Base-by-base conservation (phyloP, 495 filamentous ascomycete species). In the Neurospora sp. region DNA sequence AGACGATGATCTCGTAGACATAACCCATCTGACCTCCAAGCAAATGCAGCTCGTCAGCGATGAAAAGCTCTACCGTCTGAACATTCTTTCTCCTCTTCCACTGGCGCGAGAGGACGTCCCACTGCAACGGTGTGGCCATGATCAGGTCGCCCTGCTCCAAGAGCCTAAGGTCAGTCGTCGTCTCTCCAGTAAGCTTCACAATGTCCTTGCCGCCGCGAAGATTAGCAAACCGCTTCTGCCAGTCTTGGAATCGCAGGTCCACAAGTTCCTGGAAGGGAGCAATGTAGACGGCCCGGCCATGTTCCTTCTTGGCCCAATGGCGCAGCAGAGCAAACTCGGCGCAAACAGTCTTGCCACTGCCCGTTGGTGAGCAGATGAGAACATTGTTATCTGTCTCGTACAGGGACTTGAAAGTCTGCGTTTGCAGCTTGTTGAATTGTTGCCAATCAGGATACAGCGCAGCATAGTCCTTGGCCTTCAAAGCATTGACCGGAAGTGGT, bases 51-150 rank as follows among this genome's bases (percentile, higher is more conserved):
- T 99, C 96, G 79, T 99, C 96, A 3, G 94, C 94, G 76, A 99
- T 94, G 81, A 99, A 95, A 10, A 99, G 84, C 80, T 94, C 90
- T 46, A 98, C 91, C 2, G 90, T 92, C 77, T 97, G 93, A 9
- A 99, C 90, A 78, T 97, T 97, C 88, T 97, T 98, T 44, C 96
- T 89, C 72, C 94, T 87, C 85, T 97, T 94, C 96, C 96, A 99
- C 78, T 96, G 93, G 42, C 96, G 89, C 23, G 96, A 99, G 60
- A 99, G 83, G 23, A 96, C 90, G 82, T 99, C 96, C 96, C 96
- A 99, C 77, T 99, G 96, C 11, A 86, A 82, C 4, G 96, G 96
- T 1, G 96, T 98, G 10, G 96, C 96, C 31, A 99, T 87, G 73
- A 99, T 92, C 31, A 98, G 87, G 79, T 99, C 95, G 70, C 93